phyloP scores from a whole-genome alignment of 495 filamentous ascomycete genomes.

The Neurospora discreta region DNA sequence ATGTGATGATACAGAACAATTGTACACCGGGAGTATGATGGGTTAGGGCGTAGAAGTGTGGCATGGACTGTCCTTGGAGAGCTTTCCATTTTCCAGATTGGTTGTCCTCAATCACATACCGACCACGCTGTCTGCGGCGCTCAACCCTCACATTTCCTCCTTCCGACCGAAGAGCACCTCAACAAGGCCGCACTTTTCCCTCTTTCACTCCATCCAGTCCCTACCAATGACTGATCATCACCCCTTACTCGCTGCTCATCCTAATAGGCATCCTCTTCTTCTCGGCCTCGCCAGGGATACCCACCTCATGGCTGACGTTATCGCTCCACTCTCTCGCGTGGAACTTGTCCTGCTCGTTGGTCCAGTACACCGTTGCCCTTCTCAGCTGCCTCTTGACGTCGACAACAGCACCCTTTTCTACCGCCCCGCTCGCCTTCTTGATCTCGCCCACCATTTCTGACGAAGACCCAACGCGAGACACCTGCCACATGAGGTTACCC shows the following conservation, averaged over 20 bases:
- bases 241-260: not conserved
- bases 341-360: conserved; percentile 50
- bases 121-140: not conserved
- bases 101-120: not conserved
- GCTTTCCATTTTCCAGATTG: not conserved
- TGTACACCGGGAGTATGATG: not conserved
- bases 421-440: conserved; percentile 12
- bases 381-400: conserved; percentile 20
- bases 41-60: not conserved
- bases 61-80: not conserved
- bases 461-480: conserved; percentile 20
- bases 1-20: not conserved
- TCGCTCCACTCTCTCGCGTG: conserved; percentile 58
- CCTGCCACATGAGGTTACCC: conserved; percentile 34
- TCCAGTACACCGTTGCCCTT: conserved; percentile 52
- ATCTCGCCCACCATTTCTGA: conserved; percentile 19
- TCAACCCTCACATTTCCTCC: not conserved
- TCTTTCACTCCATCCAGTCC: not conserved
- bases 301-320: conserved; percentile 48
- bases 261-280: not conserved
- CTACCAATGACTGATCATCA: not conserved
- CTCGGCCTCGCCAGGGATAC: conserved; percentile 26
- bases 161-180: not conserved
- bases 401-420: conserved; percentile 8
- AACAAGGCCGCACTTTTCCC: not conserved